A percentile compares a stretch with the other conserved stretches of the same genome.
These are phyloP conservation scores for Rhizophora apiculata DNA, from an alignment of 345 rosid species.

Conservation along the genomic window DNA sequence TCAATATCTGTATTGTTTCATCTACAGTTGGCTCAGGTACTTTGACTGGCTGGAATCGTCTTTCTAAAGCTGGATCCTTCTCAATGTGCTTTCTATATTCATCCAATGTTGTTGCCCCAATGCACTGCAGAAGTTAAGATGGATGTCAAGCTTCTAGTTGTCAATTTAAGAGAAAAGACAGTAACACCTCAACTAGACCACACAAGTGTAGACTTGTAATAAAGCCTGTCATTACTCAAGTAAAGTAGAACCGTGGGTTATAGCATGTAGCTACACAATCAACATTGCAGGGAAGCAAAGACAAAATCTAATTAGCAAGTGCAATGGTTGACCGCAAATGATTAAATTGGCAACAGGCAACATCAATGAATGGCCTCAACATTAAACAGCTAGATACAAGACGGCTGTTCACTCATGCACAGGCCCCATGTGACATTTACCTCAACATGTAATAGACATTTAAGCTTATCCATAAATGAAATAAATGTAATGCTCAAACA, in stretches of 20 bases:
- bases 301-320: neutral
- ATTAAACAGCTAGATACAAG: too few species aligned
- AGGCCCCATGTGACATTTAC: too few species aligned
- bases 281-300: neutral
- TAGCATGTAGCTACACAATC: neutral
- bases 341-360: too few species aligned
- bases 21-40: conserved; percentile 98
- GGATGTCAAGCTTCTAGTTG: neutral
- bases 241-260: neutral
- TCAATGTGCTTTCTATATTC: conserved; percentile 98
- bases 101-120: conserved; percentile 96
- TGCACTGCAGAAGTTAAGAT: conserved; percentile 58
- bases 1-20: conserved; percentile 88
- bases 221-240: neutral
- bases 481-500: too few species aligned
- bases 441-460: too few species aligned
- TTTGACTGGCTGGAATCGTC: conserved; percentile 99
- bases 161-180: neutral
- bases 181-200: neutral
- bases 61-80: conserved; percentile 98
- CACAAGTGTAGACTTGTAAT: neutral
- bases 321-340: neutral
- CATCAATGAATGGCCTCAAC: too few species aligned
- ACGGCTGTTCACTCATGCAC: too few species aligned
- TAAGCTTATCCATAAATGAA: too few species aligned